Evolutionary conservation across 1,139 yeast genomes (phyloP).

Genomic region (Debaryomyces psychrophilus): DNA sequence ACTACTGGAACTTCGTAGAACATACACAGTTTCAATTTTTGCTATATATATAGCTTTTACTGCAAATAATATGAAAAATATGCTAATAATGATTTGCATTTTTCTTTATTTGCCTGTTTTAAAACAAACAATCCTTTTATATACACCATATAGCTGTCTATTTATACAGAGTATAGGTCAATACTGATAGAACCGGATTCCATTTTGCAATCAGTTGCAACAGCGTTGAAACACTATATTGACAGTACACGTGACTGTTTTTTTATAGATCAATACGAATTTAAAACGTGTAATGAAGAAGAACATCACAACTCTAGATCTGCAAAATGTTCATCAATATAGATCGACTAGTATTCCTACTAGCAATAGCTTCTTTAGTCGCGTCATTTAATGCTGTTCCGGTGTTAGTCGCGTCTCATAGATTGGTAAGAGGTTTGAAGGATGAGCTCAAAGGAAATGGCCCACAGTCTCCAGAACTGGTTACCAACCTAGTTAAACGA

Average conservation of each 20-base stretch:
- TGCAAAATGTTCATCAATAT: not conserved
- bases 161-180: slow-evolving; percentile 1
- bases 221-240: slow-evolving; percentile 10
- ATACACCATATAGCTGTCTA: not conserved
- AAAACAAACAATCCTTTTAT: not conserved
- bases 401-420: slow-evolving; percentile 46
- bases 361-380: slow-evolving; percentile 3
- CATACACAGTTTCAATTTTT: slow-evolving; percentile 21
- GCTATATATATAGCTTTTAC: slow-evolving; percentile 16
- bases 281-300: slow-evolving; percentile 5
- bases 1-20: slow-evolving; percentile 14
- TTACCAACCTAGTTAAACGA: slow-evolving; percentile 49
- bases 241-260: slow-evolving; percentile 4
- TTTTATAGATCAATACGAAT: not conserved
- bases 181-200: not conserved
- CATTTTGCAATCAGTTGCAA: slow-evolving; percentile 10
- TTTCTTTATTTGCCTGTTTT: not conserved
- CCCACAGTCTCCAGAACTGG: slow-evolving; percentile 29
- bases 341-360: not conserved
- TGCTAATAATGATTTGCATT: not conserved
- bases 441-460: slow-evolving; percentile 27
- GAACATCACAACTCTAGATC: not conserved
- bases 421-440: slow-evolving; percentile 37
- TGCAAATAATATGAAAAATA: slow-evolving; percentile 1
- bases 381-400: slow-evolving; percentile 32